Base-by-base conservation (phyloP, 352 stramenopile species). In the Globisporangium radiosum region DNA sequence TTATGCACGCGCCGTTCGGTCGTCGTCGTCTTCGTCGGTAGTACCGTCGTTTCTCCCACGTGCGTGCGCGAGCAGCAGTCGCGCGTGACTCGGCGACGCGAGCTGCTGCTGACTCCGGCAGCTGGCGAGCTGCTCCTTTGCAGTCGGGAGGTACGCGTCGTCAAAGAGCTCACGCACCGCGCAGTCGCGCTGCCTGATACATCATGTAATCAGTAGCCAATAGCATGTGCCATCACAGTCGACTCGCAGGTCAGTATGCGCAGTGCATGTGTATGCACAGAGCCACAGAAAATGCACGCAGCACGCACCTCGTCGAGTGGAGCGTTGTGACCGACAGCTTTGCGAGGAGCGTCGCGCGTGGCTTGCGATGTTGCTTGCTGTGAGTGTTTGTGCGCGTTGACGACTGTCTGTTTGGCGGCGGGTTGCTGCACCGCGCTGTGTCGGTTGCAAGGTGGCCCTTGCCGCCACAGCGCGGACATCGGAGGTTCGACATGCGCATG, bases 401-500 rank as follows among this genome's bases (percentile, higher is more conserved):
- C 33, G 17, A 63, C 25, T 39, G 69, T 49, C 38, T 57, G 51
- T 50, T 56, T 10, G 5, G 43, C 52, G 71, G 64, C 50, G 51
- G 55, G 8, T 68, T 68, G 44, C 11, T 47, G 64, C 81, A 91
- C 8, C 81, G 77, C 4, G 64, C 69, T 0, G 72, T 56, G 50
- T 91, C 78, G 4, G 53, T 63, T 10, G 76, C 68, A 5, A 91
- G 42, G 42, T 91, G 81, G 1, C 81, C 81, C 43, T 68, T 66
- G 43, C 71, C 64, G 11, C 78, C 81, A 49, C 81, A 89, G 54
- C 77, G 73, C 56, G 75, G 71, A 57, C 81, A 89, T 2, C 66
- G 64, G 38, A 87, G 33, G 53, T 82, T 85, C 8, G 78, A 86
- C 76, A 91, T 91, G 7, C 81, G 77, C 79, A 89, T 87, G 15